These are phyloP conservation scores for Podaxis rugospora DNA, from an alignment of 768 basidiomycete species.

Conservation along the genomic window DNA sequence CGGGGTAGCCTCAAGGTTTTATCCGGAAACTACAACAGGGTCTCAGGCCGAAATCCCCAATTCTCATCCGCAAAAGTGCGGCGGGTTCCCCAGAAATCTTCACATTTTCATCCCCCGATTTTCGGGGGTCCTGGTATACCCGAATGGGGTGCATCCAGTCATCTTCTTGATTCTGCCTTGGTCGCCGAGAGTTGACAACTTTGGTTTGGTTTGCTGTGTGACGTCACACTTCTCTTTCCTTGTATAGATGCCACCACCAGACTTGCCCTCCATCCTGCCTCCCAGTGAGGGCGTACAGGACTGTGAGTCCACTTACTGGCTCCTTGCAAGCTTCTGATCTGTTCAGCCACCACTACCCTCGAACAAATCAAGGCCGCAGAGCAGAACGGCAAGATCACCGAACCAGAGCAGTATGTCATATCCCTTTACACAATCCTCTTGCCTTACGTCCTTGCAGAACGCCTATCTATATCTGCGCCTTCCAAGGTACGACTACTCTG, in stretches of 20 bases:
- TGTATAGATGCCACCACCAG: constrained; percentile 3
- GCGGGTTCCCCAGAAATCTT: too few relatives aligned
- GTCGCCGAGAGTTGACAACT: neutral
- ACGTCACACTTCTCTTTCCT: constrained; percentile 25
- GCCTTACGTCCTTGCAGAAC: constrained; percentile 39
- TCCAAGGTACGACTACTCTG: constrained; percentile 40
- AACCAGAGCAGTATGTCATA: constrained; percentile 57
- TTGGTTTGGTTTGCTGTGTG: constrained; percentile 19
- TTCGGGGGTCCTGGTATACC: neutral
- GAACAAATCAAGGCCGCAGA: constrained; percentile 45
- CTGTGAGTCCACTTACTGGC: constrained; percentile 28
- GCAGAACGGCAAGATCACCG: constrained; percentile 53
- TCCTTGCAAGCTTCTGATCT: constrained; percentile 2
- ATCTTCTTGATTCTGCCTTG: neutral
- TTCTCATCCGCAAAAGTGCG: too few relatives aligned
- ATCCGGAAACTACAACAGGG: too few relatives aligned
- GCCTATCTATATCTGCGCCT: constrained; percentile 75
- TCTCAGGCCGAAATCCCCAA: too few relatives aligned
- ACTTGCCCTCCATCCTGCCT: constrained; percentile 46
- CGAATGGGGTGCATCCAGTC: neutral
- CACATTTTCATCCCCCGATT: too few relatives aligned
- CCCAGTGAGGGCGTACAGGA: constrained; percentile 47
- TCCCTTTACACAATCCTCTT: neutral
- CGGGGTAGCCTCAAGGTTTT: too few relatives aligned
- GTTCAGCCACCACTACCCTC: constrained; percentile 47